Evolutionary conservation across 2,329 filamentous ascomycete species (phyloP).

Genomic region (Talaromyces atroroseus): DNA sequence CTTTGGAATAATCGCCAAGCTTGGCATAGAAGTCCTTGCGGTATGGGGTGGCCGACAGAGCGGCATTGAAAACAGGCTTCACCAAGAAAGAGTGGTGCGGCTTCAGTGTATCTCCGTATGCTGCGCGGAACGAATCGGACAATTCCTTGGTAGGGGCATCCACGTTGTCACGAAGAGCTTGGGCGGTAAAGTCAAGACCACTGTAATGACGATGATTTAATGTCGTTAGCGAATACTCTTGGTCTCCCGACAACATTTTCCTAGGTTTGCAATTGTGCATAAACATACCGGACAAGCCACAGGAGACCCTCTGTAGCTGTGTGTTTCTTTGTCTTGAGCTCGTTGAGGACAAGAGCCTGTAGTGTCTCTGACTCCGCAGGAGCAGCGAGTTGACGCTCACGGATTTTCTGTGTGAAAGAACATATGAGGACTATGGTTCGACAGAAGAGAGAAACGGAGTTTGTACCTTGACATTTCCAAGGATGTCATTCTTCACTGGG

Average conservation of each 20-base stretch:
- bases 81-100: conserved; percentile 83
- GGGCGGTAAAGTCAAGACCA: conserved; percentile 87
- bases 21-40: conserved; percentile 89
- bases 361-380: conserved; percentile 75
- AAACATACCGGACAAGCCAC: conserved; percentile 75
- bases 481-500: conserved; percentile 86
- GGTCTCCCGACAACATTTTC: neutral
- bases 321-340: conserved; percentile 86
- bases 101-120: conserved; percentile 84
- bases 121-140: conserved; percentile 74
- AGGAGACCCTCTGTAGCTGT: conserved; percentile 80
- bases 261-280: neutral
- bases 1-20: conserved; percentile 56
- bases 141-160: conserved; percentile 66
- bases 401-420: conserved; percentile 65
- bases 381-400: conserved; percentile 71
- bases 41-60: conserved; percentile 91
- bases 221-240: neutral
- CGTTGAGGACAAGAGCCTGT: conserved; percentile 78
- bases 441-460: conserved; percentile 1
- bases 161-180: conserved; percentile 74
- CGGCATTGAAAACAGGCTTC: conserved; percentile 87
- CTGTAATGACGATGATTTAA: conserved; percentile 40
- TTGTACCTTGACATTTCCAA: conserved; percentile 79
- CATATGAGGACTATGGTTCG: neutral